These are phyloP conservation scores for Carex arenaria DNA, from an alignment of 202 grass and related monocot species.

Conservation along the genomic window DNA sequence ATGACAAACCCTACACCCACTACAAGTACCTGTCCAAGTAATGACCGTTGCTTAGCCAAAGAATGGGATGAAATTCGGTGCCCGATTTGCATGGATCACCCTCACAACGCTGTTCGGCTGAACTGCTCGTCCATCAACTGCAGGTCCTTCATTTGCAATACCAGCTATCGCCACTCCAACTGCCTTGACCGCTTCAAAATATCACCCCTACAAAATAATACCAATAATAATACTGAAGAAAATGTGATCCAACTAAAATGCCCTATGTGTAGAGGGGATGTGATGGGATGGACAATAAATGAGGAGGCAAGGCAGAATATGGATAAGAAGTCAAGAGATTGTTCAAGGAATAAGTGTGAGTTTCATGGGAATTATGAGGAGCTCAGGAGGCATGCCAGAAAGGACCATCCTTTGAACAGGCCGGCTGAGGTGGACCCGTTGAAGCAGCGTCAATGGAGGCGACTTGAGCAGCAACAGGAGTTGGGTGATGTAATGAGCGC, in stretches of 20 bases:
- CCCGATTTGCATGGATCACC: slow-evolving; percentile 94
- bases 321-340: slow-evolving; percentile 68
- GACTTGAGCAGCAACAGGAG: slow-evolving; percentile 73
- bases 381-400: slow-evolving; percentile 70
- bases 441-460: slow-evolving; percentile 56
- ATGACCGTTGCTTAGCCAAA: slow-evolving; percentile 31
- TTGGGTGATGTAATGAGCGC: slow-evolving; percentile 79
- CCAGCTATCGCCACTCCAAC: slow-evolving; percentile 88
- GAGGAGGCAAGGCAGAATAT: slow-evolving; percentile 70
- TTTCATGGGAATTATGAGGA: slow-evolving; percentile 81
- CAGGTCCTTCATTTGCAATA: slow-evolving; percentile 81
- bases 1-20: slow-evolving; percentile 27
- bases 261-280: slow-evolving; percentile 65
- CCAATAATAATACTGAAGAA: neutral
- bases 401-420: slow-evolving; percentile 60
- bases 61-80: slow-evolving; percentile 84
- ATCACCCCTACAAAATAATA: neutral
- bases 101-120: slow-evolving; percentile 84
- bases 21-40: slow-evolving; percentile 1
- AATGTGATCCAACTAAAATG: slow-evolving; percentile 46
- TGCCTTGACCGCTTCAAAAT: slow-evolving; percentile 79
- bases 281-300: slow-evolving; percentile 58
- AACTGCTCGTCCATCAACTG: slow-evolving; percentile 69
- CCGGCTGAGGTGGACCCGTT: slow-evolving; percentile 70
- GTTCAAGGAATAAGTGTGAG: slow-evolving; percentile 57